Evolutionary conservation across 202 grass and related monocot genomes (phyloP).

Genomic region (Musa balbisiana): DNA sequence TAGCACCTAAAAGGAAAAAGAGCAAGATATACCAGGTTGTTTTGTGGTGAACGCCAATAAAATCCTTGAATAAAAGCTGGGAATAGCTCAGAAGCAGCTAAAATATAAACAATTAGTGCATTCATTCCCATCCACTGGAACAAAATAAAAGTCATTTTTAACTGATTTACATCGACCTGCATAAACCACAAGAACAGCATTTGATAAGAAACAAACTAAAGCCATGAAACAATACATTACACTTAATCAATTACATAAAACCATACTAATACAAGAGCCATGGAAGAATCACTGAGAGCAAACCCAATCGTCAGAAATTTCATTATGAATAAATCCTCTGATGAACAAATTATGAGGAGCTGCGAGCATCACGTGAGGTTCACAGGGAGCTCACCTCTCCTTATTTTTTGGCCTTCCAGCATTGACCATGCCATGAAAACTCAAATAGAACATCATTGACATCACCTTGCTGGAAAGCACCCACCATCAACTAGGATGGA

Average conservation of each 20-base stretch:
- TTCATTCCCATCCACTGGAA: slow-evolving; percentile 98
- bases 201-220: background rate
- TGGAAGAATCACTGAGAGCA: background rate
- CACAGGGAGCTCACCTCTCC: background rate
- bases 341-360: background rate
- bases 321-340: no score
- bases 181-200: slow-evolving; percentile 8
- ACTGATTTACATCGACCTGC: slow-evolving; percentile 58
- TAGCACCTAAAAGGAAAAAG: background rate
- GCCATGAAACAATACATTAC: background rate
- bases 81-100: slow-evolving; percentile 71
- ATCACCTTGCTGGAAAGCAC: no score
- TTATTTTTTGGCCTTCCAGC: no score
- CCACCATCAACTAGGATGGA: no score
- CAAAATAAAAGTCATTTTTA: slow-evolving; percentile 57
- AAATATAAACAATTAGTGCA: slow-evolving; percentile 70
- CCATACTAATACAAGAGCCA: no score
- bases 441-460: no score
- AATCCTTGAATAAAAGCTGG: slow-evolving; percentile 76
- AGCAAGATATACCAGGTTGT: slow-evolving; percentile 54
- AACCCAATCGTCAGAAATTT: background rate
- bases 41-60: slow-evolving; percentile 61
- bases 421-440: no score
- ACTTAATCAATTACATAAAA: no score
- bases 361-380: background rate